Percentiles rank a stretch among this genome's conserved stretches.
These are phyloP conservation scores for Cardamine chenopodiifolia DNA, from an alignment of 345 rosid genomes.

Conservation along the genomic window DNA sequence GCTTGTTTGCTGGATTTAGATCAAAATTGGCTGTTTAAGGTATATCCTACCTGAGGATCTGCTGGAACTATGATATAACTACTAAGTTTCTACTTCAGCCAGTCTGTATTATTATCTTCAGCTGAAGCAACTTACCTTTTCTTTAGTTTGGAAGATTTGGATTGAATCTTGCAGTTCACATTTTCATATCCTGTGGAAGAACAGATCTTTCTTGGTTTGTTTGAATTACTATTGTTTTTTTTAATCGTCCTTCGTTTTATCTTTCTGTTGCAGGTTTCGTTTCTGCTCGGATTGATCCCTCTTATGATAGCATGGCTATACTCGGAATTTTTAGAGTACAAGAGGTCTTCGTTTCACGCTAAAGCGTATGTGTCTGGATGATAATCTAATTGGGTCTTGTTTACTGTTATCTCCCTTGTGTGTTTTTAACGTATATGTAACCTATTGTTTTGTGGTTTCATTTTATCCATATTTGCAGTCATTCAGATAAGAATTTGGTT, in stretches of 20 bases:
- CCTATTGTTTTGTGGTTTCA: not conserved
- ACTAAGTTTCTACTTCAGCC: too few species aligned
- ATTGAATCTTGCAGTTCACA: not conserved
- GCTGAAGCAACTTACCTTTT: not conserved
- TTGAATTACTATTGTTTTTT: not conserved
- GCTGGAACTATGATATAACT: too few species aligned
- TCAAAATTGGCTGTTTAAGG: too few species aligned
- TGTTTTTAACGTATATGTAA: not conserved
- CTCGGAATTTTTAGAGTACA: constrained; percentile 73
- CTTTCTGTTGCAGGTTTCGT: constrained; percentile 61
- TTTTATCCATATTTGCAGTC: constrained; percentile 54
- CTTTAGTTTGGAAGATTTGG: not conserved
- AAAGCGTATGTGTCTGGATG: constrained; percentile 67
- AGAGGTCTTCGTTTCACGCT: constrained; percentile 53
- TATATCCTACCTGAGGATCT: too few species aligned
- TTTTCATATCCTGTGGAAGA: not conserved
- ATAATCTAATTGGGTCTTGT: not conserved
- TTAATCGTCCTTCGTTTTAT: not conserved
- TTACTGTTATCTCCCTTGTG: not conserved
- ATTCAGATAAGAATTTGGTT: constrained; percentile 82
- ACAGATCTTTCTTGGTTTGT: not conserved
- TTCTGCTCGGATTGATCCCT: constrained; percentile 79
- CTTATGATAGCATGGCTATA: constrained; percentile 81
- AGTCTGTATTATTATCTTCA: not conserved
- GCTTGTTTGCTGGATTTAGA: not conserved